phyloP scores from a whole-genome alignment of 2,329 filamentous ascomycete genomes.

The Epichloe aotearoae region DNA sequence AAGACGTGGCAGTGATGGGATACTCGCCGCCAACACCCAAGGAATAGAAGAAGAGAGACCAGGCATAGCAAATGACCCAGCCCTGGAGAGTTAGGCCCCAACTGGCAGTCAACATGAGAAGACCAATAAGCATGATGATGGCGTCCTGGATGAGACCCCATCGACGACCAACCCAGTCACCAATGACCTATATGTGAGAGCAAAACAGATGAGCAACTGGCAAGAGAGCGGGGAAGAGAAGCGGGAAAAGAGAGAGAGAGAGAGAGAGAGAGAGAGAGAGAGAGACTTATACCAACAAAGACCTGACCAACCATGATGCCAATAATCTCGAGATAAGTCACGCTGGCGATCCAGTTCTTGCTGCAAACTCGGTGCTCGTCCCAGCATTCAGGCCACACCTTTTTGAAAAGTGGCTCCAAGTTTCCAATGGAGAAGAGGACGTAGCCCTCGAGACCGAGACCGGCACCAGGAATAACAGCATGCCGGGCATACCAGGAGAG shows the following conservation, averaged over 20 bases:
- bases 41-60: conserved; percentile 72
- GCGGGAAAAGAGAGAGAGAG: neutral
- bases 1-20: conserved; percentile 89
- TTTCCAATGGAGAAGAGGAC: conserved; percentile 96
- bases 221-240: neutral
- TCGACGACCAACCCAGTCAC: conserved; percentile 72
- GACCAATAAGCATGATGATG: conserved; percentile 80
- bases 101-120: conserved; percentile 79
- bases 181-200: conserved; percentile 32
- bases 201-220: conserved; percentile 10
- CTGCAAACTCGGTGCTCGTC: conserved; percentile 51
- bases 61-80: conserved; percentile 95
- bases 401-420: conserved; percentile 66
- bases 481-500: conserved; percentile 80
- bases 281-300: conserved; percentile 55
- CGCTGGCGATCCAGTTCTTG: conserved; percentile 65
- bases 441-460: conserved; percentile 86
- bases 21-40: conserved; percentile 73
- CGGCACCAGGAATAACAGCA: conserved; percentile 83
- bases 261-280: conserved; percentile 7
- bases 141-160: conserved; percentile 96
- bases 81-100: conserved; percentile 82
- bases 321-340: conserved; percentile 84
- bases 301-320: conserved; percentile 95
- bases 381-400: conserved; percentile 73